Conservation (phyloP, 192 early-diverging fungal genomes). For the Phlyctochytrium bullatum region DNA sequence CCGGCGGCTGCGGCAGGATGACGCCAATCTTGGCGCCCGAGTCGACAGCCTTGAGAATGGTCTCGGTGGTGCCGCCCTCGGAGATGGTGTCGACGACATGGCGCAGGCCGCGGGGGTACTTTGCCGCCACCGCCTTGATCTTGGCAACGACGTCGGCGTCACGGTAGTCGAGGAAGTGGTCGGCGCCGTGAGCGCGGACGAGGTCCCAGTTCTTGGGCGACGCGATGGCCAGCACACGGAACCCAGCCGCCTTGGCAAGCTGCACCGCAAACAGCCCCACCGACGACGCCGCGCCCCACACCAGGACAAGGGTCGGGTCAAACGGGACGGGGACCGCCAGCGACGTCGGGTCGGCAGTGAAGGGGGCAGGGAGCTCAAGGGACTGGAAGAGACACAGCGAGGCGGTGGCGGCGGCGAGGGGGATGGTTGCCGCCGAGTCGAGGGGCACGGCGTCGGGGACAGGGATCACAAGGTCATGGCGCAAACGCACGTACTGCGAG, state of each 20-base stretch:
- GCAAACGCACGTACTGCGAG: constrained; percentile 11
- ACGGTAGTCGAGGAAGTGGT: constrained; percentile 16
- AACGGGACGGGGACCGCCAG: neutral
- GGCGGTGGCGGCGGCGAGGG: constrained; percentile 4
- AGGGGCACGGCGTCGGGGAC: constrained; percentile 20
- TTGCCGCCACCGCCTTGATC: constrained; percentile 1
- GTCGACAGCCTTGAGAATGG: no score
- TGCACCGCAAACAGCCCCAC: constrained; percentile 19
- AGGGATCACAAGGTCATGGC: neutral
- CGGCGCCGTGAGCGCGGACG: constrained; percentile 16
- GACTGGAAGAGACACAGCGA: neutral
- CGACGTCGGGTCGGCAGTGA: neutral
- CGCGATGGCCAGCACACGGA: constrained; percentile 16
- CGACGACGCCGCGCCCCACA: constrained; percentile 19
- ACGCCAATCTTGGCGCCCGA: no score
- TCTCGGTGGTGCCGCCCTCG: neutral
- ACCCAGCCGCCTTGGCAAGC: constrained; percentile 10
- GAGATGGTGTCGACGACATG: constrained; percentile 9
- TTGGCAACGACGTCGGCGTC: constrained; percentile 15
- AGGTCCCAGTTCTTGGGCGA: constrained; percentile 13
- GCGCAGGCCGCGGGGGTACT: neutral
- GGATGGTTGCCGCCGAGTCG: constrained; percentile 11
- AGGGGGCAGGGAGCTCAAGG: neutral
- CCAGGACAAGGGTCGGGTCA: constrained; percentile 8
- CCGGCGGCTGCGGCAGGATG: no score